A percentile compares a stretch with the other conserved stretches of the same genome.
Evolutionary conservation across 1,139 yeast genomes (phyloP).

Genomic region (Yamadazyma spencermartinsiae): DNA sequence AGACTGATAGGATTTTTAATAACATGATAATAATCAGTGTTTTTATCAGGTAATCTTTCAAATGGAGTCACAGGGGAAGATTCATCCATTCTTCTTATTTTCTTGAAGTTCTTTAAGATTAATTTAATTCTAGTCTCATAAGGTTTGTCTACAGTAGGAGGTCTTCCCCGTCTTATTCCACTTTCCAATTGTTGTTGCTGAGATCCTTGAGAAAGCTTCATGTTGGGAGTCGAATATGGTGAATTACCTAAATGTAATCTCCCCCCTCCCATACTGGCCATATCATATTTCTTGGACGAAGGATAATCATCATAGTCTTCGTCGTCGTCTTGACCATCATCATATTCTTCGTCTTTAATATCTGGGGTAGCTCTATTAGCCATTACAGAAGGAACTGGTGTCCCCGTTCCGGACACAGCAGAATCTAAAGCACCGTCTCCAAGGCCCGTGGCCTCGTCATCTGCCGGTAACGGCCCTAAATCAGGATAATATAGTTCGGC

Average conservation of each 20-base stretch:
- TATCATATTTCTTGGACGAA: slow-evolving; percentile 3
- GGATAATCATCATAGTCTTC: slow-evolving; percentile 40
- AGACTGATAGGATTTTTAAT: slow-evolving; percentile 75
- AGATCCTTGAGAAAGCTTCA: slow-evolving; percentile 2
- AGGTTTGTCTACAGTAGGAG: slow-evolving; percentile 93
- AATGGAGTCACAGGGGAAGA: slow-evolving; percentile 57
- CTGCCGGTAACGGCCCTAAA: slow-evolving; percentile 72
- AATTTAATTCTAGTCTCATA: slow-evolving; percentile 90
- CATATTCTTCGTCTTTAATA: slow-evolving; percentile 27
- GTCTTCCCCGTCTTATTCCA: slow-evolving; percentile 85
- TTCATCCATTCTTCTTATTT: slow-evolving; percentile 57
- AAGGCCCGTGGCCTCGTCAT: slow-evolving; percentile 23
- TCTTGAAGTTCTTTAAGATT: slow-evolving; percentile 76
- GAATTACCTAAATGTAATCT: neutral
- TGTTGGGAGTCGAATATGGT: slow-evolving; percentile 1
- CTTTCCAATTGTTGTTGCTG: slow-evolving; percentile 33
- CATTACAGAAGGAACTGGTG: neutral
- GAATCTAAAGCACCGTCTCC: slow-evolving; percentile 6
- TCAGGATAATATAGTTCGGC: slow-evolving; percentile 60
- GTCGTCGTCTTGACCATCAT: slow-evolving; percentile 28
- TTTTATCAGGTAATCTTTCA: slow-evolving; percentile 81
- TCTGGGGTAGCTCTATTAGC: slow-evolving; percentile 6
- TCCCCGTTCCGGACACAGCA: slow-evolving; percentile 1
- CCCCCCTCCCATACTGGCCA: neutral
- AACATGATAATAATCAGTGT: slow-evolving; percentile 63